Evolutionary conservation across 2,329 filamentous ascomycete genomes (phyloP), one percentile per base, ranked within the genome.

Genomic region (Claviceps sp.): DNA sequence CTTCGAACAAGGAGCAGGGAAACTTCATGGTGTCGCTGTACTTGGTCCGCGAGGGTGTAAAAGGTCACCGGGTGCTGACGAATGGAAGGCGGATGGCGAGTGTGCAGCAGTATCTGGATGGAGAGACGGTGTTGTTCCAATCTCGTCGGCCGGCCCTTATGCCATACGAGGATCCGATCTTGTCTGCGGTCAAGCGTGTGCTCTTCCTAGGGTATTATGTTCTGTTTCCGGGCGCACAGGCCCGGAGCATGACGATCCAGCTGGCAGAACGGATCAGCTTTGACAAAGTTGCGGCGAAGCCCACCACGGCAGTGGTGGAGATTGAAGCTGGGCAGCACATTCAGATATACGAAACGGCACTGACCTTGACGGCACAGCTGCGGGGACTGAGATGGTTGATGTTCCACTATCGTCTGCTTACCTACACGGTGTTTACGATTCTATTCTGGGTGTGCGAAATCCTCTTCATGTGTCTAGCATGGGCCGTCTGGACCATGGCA

Each of bases 21-120:
- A 97, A 97, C 69, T 97, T 96, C 73, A 98, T 98, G 93, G 72
- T 97, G 17, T 83, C 86, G 46, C 71, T 95, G 16, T 78, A 81
- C 54, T 77, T 95, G 49, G 75, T 86, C 48, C 74, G 74, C 26
- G 53, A 52, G 6, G 39, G 40, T 8, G 45, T 9, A 5, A 50
- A 49, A 4, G 38, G 26, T 36, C 34, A 49, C 37, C 48, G 52
- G 43, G 39, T 45, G 16, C 39, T n/a, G 4, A 17, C 40, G 16
- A 34, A 5, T 20, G 47, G 45, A 16, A 44, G 39, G 37, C 51
- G 45, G 11, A 37, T 17, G 34, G 11, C 29, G 5, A 56, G 58
- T 29, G 52, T 56, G n/a, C 62, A 67, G 51, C 54, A 59, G 42
- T 66, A 70, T 22, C 65, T 76, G 50, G 66, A 62, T 37, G 59